Evolutionary conservation across 495 filamentous ascomycete genomes (phyloP), one percentile per base, ranked within the genome.

Genomic region (Tuber borchii): DNA sequence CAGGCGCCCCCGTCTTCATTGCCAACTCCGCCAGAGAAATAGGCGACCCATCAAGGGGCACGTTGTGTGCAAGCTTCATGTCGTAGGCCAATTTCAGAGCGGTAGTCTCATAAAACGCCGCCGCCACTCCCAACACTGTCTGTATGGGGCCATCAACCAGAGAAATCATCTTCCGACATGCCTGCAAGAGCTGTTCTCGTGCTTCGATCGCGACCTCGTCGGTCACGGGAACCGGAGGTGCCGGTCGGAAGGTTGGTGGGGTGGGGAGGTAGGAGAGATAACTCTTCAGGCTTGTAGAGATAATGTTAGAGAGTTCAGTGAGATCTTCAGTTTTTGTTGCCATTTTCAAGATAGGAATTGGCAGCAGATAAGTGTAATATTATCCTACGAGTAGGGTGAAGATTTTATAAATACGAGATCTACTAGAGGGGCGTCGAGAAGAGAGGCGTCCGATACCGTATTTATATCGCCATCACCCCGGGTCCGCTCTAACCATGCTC

Each of bases 251-350:
- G 17, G 74, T 75, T 10, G 74, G 74, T n/a, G 68, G 44, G 19
- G 22, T 26, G 14, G 44, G 22, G 40, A 26, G 4, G 39, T 69
- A 44, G 68, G 42, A 71, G 34, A 51, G 74, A 12, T 75, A 75
- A 44, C 26, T 75, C 14, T 72, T 75, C 71, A 71, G 1, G 4
- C 40, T 51, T 1, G 74, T 56, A 12, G 69, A 61, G 31, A 75
- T 69, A n/a, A 75, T 71, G 31, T 69, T 56, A 4, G 74, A 72
- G 44, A 75, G 68, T 10, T 39, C 20, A 43, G 31, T 56, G 45
- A 75, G 65, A 20, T 75, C 12, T 75, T 75, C 69, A 31, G 69
- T 75, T 75, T 45, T 71, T 8, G 14, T 56, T 56, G 74, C 69
- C 69, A 75, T 75, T 39, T 8, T 72, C 61, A 72, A 46, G 39